Evolutionary conservation across 352 stramenopile genomes (phyloP).

Genomic region (Phytophthora europaea): DNA sequence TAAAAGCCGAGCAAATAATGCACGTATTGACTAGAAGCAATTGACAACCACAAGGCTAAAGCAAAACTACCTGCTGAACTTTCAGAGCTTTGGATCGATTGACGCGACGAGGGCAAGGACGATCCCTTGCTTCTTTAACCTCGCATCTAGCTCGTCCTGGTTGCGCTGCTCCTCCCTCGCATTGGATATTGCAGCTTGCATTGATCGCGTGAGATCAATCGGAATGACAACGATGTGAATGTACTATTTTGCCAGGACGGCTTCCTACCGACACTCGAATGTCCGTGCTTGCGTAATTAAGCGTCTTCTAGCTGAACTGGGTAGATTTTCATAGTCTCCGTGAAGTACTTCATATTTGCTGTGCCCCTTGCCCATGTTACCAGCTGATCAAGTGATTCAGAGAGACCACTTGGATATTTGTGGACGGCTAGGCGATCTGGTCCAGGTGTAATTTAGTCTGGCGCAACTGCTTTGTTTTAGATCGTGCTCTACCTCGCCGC

Average conservation of each 20-base stretch:
- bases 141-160: not conserved
- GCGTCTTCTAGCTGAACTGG: slow-evolving; percentile 19
- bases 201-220: not conserved
- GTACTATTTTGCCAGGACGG: slow-evolving; percentile 1
- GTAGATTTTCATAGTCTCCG: slow-evolving; percentile 17
- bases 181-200: not conserved
- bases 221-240: slow-evolving; percentile 22
- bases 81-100: slow-evolving; percentile 9
- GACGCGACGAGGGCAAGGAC: not conserved
- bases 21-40: not conserved
- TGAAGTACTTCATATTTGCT: slow-evolving; percentile 11
- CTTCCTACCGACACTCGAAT: slow-evolving; percentile 12
- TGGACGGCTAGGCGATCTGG: slow-evolving; percentile 2
- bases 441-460: slow-evolving; percentile 8
- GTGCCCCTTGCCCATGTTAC: slow-evolving; percentile 1
- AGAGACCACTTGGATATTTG: slow-evolving; percentile 18
- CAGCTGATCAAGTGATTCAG: slow-evolving; percentile 6
- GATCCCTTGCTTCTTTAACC: slow-evolving; percentile 5
- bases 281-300: not conserved
- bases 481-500: not conserved
- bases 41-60: not conserved
- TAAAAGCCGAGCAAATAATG: not conserved
- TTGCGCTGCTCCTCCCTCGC: not conserved
- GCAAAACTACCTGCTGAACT: slow-evolving; percentile 17
- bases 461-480: slow-evolving; percentile 7